A percentile compares a stretch with the other conserved stretches of the same genome.
Conservation (phyloP, 768 basidiomycete genomes). For the Leccinum uliginosum region DNA sequence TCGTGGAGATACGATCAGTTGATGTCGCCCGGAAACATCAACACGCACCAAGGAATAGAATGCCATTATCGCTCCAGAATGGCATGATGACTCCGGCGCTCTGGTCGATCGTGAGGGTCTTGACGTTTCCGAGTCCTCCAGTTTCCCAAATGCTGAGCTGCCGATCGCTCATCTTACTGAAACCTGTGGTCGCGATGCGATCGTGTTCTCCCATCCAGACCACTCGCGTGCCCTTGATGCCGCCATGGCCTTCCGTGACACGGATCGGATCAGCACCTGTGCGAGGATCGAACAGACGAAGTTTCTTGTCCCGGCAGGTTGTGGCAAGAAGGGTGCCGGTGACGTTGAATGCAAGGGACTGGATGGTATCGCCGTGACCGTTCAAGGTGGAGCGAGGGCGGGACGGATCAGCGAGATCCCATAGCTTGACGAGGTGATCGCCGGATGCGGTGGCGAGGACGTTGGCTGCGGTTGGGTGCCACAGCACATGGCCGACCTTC, state of each 20-base stretch:
- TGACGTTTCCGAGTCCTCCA: constrained; percentile 66
- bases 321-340: constrained; percentile 81
- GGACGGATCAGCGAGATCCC: constrained; percentile 81
- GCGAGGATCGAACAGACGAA: constrained; percentile 90
- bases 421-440: constrained; percentile 85
- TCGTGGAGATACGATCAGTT: background rate
- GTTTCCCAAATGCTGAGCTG: constrained; percentile 91
- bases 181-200: constrained; percentile 90
- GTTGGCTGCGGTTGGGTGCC: constrained; percentile 87
- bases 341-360: constrained; percentile 76
- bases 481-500: constrained; percentile 91
- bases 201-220: constrained; percentile 89
- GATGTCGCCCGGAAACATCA: background rate
- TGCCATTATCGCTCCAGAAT: constrained; percentile 94
- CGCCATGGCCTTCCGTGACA: constrained; percentile 80
- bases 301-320: constrained; percentile 89
- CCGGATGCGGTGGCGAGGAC: constrained; percentile 79
- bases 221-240: constrained; percentile 88
- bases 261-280: constrained; percentile 78
- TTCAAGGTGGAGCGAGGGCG: constrained; percentile 53
- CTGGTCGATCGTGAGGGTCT: constrained; percentile 80
- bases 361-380: constrained; percentile 86
- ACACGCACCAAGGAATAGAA: constrained; percentile 73
- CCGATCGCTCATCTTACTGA: constrained; percentile 94
- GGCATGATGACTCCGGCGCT: constrained; percentile 95